phyloP scores from a whole-genome alignment of 2,329 filamentous ascomycete genomes.

The Claviceps pazoutovae region DNA sequence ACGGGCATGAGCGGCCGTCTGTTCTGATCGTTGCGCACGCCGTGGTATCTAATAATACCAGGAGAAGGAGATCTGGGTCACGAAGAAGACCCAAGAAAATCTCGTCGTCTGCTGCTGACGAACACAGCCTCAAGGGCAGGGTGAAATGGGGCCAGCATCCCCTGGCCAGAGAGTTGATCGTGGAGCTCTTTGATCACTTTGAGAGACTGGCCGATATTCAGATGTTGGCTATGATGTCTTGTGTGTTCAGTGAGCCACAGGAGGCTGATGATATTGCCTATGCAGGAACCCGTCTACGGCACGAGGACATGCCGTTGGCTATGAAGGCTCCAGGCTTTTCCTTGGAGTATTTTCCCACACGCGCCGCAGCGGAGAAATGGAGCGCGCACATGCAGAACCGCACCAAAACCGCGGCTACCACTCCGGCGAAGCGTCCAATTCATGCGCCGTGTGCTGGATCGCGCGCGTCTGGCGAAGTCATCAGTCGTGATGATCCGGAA shows the following conservation, averaged over 20 bases:
- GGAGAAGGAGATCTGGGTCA: neutral
- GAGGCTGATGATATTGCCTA: constrained; percentile 42
- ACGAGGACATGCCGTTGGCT: constrained; percentile 47
- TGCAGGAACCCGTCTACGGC: constrained; percentile 39
- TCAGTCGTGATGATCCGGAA: constrained; percentile 38
- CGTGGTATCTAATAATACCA: constrained; percentile 31
- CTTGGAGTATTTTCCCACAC: constrained; percentile 50
- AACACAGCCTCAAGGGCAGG: constrained; percentile 34
- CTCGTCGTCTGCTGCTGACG: constrained; percentile 5
- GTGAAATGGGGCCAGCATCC: constrained; percentile 58
- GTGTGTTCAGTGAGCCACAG: constrained; percentile 50
- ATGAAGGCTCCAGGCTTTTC: constrained; percentile 55
- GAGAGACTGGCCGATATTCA: constrained; percentile 50
- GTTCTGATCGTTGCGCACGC: constrained; percentile 57
- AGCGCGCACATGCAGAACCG: constrained; percentile 36
- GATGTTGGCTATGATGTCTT: constrained; percentile 60
- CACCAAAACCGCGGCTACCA: constrained; percentile 40
- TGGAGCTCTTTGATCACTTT: constrained; percentile 49
- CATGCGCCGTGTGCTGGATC: constrained; percentile 41
- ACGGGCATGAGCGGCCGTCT: constrained; percentile 40
- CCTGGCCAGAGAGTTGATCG: constrained; percentile 45
- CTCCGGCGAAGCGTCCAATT: constrained; percentile 42
- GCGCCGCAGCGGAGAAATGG: constrained; percentile 45
- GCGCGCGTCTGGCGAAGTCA: constrained; percentile 39
- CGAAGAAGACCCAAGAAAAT: neutral